Evolutionary conservation across 129 eudicot species (phyloP).

Genomic region (Arctium lappa): DNA sequence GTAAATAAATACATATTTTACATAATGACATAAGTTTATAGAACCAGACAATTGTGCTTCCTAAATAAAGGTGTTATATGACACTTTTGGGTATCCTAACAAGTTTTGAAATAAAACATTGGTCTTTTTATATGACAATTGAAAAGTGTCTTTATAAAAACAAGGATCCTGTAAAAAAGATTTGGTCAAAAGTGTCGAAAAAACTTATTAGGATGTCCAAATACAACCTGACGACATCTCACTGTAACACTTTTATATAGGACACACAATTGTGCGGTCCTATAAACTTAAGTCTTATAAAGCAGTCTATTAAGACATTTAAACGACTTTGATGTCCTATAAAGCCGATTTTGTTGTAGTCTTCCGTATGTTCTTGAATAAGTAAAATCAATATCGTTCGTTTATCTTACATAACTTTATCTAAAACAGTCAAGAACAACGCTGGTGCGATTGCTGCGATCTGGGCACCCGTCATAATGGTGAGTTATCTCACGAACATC

Average conservation of each 20-base stretch:
- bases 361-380: background rate
- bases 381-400: slow-evolving; percentile 2
- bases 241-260: background rate
- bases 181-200: too few relatives aligned
- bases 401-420: slow-evolving; percentile 23
- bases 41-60: background rate
- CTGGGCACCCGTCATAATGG: slow-evolving; percentile 89
- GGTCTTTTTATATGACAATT: too few relatives aligned
- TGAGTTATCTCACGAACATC: slow-evolving; percentile 41
- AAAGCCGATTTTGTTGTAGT: background rate
- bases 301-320: background rate
- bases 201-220: too few relatives aligned
- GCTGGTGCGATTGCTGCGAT: slow-evolving; percentile 92
- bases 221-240: too few relatives aligned
- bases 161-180: too few relatives aligned
- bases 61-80: background rate
- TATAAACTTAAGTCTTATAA: background rate
- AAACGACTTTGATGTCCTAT: background rate
- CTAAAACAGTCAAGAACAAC: slow-evolving; percentile 72
- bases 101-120: too few relatives aligned
- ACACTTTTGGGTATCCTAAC: too few relatives aligned
- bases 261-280: background rate
- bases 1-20: too few relatives aligned
- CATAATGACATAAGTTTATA: background rate
- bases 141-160: too few relatives aligned